phyloP scores from a whole-genome alignment of 2,329 filamentous ascomycete species.

The Sporothrix curviconia region DNA sequence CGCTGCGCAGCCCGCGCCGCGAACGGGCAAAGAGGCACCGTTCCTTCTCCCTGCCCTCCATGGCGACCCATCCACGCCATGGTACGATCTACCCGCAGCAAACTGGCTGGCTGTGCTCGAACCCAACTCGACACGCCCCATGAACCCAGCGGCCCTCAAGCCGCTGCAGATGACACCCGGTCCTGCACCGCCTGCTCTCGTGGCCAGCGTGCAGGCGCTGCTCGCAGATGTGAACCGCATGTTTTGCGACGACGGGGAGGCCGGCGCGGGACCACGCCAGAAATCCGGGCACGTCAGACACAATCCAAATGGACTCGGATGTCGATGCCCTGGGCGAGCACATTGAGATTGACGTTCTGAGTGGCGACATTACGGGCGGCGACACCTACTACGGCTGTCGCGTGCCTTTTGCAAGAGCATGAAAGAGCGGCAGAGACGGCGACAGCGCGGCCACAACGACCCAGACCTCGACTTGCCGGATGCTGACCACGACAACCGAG shows the following conservation, averaged over 20 bases:
- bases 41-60: conserved; percentile 70
- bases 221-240: conserved; percentile 64
- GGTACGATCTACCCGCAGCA: conserved; percentile 75
- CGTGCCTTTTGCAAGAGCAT: conserved; percentile 73
- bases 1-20: too few species aligned
- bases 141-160: conserved; percentile 63
- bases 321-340: conserved; percentile 71
- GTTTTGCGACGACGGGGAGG: conserved; percentile 46
- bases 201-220: conserved; percentile 62
- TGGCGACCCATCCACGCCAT: conserved; percentile 65
- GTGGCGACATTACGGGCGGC: conserved; percentile 55
- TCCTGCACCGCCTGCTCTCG: conserved; percentile 59
- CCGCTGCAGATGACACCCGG: conserved; percentile 65
- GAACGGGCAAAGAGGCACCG: conserved; percentile 38
- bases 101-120: conserved; percentile 75
- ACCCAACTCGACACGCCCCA: conserved; percentile 66
- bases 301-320: conserved; percentile 44
- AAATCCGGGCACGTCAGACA: too few species aligned
- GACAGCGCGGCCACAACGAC: too few species aligned
- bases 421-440: conserved; percentile 48
- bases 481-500: too few species aligned
- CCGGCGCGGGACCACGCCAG: conserved; percentile 37
- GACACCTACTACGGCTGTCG: conserved; percentile 86
- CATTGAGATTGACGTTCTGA: conserved; percentile 58
- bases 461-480: too few species aligned